Evolutionary conservation across 108 stramenopile species (phyloP), one percentile per base, ranked within the genome.

Genomic region (Skeletonema marinoi): DNA sequence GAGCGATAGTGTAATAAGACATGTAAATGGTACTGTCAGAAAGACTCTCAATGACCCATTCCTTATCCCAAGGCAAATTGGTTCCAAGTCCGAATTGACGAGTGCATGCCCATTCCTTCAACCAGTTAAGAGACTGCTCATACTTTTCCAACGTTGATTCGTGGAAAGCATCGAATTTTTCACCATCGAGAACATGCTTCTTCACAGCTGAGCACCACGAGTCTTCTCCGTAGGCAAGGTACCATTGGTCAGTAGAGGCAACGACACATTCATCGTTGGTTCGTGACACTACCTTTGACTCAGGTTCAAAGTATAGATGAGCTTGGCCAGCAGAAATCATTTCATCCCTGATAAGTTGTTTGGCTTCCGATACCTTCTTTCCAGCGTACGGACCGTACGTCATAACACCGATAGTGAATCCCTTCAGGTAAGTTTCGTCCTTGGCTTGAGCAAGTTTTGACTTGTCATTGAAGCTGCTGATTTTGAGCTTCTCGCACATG

Each of bases 201-300:
- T 83, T 79, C 36, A 99, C 98, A 30, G 84, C 87, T 25, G 78
- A 73, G 12, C 85, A 82, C 96, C 96, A 97, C 0, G 85, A 88
- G 19, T 56, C 54, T 56, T 56, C 54, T 56, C 54, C 54, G 54
- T 56, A 56, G 25, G 95, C 91, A 66, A 99, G 89, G 73, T 98
- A 99, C 99, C 99, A 99, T 87, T 99, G 99, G 89, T 99, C 98
- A 17, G 98, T 97, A 3, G 96, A 89, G 13, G 99, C 99, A 46
- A 99, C 99, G 29, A 98, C 94, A 82, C 99, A 99, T 75, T 98
- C 98, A 58, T 98, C 98, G 35, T 98, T 97, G 12, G 97, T 97
- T 51, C 98, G 94, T 48, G 92, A 93, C 42, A 99, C 80, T 44
- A 99, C 98, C 65, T 83, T 81, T 1, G 86, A 90, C 78, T 98